Percentiles rank a stretch among this genome's conserved stretches.
Evolutionary conservation across 495 filamentous ascomycete genomes (phyloP).

Genomic region (Podospora pseudoanserina): DNA sequence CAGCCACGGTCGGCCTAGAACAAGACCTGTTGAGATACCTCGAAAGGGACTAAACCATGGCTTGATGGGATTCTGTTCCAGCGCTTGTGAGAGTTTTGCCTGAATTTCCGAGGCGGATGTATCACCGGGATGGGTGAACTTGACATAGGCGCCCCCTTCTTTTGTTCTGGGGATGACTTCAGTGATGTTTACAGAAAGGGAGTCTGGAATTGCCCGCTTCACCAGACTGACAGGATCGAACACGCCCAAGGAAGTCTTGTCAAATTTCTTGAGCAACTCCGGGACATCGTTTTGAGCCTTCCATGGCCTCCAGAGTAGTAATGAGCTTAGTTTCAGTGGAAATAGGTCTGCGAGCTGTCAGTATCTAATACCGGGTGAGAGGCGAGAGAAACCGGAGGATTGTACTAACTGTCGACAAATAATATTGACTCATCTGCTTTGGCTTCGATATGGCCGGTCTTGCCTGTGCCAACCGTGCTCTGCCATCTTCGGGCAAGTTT

Average conservation of each 20-base stretch:
- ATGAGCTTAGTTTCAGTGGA: constrained; percentile 69
- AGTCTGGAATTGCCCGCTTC: constrained; percentile 56
- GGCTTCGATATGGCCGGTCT: constrained; percentile 72
- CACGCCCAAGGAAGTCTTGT: constrained; percentile 54
- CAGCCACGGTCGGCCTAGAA: constrained; percentile 85
- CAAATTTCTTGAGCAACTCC: constrained; percentile 60
- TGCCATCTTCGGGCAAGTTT: constrained; percentile 21
- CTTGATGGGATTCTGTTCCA: constrained; percentile 67
- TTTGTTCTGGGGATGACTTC: constrained; percentile 78
- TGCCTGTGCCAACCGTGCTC: constrained; percentile 44
- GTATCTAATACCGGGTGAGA: not conserved
- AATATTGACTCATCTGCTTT: constrained; percentile 71
- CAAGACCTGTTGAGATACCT: constrained; percentile 62
- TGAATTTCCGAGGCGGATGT: constrained; percentile 59
- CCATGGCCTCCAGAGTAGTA: constrained; percentile 58
- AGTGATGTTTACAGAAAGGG: constrained; percentile 62
- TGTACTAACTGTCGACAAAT: constrained; percentile 78
- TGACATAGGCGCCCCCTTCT: constrained; percentile 92
- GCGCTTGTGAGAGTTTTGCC: constrained; percentile 38
- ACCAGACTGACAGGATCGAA: constrained; percentile 63
- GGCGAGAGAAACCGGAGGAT: not conserved
- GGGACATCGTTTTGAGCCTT: constrained; percentile 52
- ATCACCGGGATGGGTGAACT: constrained; percentile 62
- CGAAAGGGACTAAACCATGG: constrained; percentile 87
- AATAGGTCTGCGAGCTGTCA: constrained; percentile 64